These are phyloP conservation scores for Fusarium fracticaudum DNA, from an alignment of 2,329 filamentous ascomycete species.

Conservation along the genomic window DNA sequence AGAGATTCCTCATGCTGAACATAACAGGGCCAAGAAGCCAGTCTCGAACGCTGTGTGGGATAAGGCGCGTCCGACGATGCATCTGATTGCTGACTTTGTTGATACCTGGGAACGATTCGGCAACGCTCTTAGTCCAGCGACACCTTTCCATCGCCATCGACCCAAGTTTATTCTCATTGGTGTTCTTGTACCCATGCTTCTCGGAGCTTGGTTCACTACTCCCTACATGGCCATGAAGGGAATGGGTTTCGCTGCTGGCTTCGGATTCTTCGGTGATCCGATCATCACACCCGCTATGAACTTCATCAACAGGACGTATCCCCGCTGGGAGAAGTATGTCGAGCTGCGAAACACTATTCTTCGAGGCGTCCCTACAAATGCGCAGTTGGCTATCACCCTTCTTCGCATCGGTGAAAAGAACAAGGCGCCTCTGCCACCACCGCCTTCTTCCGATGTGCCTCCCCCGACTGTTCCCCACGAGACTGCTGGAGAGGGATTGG, in stretches of 20 bases:
- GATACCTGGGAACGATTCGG: slow-evolving; percentile 63
- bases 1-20: slow-evolving; percentile 48
- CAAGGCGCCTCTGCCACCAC: slow-evolving; percentile 77
- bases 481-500: slow-evolving; percentile 52
- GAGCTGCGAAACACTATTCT: slow-evolving; percentile 80
- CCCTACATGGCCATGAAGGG: slow-evolving; percentile 72
- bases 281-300: slow-evolving; percentile 68
- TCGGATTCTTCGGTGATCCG: slow-evolving; percentile 84
- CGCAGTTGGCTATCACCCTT: slow-evolving; percentile 82
- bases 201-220: slow-evolving; percentile 62
- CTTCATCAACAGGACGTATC: slow-evolving; percentile 69
- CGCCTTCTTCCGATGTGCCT: slow-evolving; percentile 50
- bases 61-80: slow-evolving; percentile 79
- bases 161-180: slow-evolving; percentile 65
- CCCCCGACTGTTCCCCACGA: slow-evolving; percentile 55
- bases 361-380: slow-evolving; percentile 86
- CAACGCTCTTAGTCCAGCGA: slow-evolving; percentile 69
- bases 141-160: slow-evolving; percentile 65
- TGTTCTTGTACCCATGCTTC: slow-evolving; percentile 61
- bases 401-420: slow-evolving; percentile 85
- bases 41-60: slow-evolving; percentile 82
- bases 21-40: slow-evolving; percentile 82
- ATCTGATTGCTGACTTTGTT: slow-evolving; percentile 55
- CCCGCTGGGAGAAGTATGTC: slow-evolving; percentile 79
- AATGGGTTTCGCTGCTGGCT: slow-evolving; percentile 72